Base-by-base conservation (phyloP, 139 green algal genomes). In the Ettlia oleoabundans region DNA sequence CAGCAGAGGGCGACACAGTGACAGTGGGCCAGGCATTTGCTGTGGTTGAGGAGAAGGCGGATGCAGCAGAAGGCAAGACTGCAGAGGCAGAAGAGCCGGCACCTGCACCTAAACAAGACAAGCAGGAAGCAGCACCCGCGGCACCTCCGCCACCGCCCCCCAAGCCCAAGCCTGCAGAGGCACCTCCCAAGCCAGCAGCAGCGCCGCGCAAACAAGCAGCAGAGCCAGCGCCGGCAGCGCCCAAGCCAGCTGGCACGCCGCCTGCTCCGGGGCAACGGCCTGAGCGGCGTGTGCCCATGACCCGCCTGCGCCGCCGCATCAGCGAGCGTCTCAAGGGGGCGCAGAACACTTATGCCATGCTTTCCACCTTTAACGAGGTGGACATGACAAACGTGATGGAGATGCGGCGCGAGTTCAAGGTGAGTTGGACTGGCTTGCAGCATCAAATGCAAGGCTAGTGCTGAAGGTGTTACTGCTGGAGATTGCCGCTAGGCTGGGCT, bases 291-390 rank as follows among this genome's bases (percentile, higher is more conserved):
- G 96, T 99, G 43, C 94, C 96, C 88, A 99, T 99, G 96, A 98
- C 97, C 7, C 90, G 97, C 5, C 86, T 99, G 81, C 91, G 97
- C 40, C 89, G 92, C 22, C 80, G 97, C 22, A 94, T 99, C 51
- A 92, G 95, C 4, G 93, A 98, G 84, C 93, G 97, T 13, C 89
- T 99, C 24, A 99, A 99, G 90, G 94, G 90, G 21, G 92, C 95
- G 0, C 97, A 99, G 87, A 99, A 99, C 91, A 98, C 95, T 13
- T 98, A 98, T 77, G 97, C 97, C 42, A 96, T 99, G 94, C 91
- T 99, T 41, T 96, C 93, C 51, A 99, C 97, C 51, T 99, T 99
- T 92, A 99, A 99, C 82, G 97, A 99, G 88, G 90, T 99, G n/a
- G 97, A 99, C 93, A 99, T 99, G 97, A 98, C 93, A 22, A 93